phyloP scores from a whole-genome alignment of 1,139 yeast genomes.

The Pichia sp. region DNA sequence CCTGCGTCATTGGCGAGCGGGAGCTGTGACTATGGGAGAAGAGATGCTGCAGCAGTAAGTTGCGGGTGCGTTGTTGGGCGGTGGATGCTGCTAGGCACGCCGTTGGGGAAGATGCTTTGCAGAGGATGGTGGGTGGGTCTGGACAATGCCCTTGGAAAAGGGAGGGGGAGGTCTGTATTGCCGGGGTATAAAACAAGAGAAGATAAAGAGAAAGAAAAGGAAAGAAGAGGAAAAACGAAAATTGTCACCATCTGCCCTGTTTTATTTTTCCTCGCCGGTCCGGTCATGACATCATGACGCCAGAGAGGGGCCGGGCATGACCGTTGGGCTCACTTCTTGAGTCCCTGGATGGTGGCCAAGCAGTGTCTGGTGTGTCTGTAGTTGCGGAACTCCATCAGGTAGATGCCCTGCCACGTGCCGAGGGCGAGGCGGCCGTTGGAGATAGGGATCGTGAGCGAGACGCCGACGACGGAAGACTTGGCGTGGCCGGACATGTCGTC shows the following conservation, averaged over 20 bases:
- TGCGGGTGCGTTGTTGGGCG: too few species aligned
- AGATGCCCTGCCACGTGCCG: constrained; percentile 86
- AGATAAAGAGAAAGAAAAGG: neutral
- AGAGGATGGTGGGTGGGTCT: neutral
- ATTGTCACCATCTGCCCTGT: neutral
- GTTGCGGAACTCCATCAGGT: constrained; percentile 67
- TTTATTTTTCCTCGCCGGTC: neutral
- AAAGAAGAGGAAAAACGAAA: neutral
- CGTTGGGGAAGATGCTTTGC: neutral
- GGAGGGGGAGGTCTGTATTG: too few species aligned
- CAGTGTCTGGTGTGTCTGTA: constrained; percentile 59
- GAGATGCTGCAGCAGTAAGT: neutral
- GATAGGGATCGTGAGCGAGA: constrained; percentile 62
- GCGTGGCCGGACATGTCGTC: constrained; percentile 86
- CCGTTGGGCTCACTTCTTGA: constrained; percentile 28
- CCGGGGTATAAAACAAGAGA: neutral
- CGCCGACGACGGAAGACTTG: constrained; percentile 62
- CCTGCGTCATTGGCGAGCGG: neutral
- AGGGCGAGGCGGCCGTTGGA: constrained; percentile 60
- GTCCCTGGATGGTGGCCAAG: constrained; percentile 72
- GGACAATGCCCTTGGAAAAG: too few species aligned
- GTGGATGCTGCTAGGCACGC: neutral
- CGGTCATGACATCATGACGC: neutral
- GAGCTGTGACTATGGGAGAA: neutral
- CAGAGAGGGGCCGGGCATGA: neutral